Percentiles rank a stretch among this genome's conserved stretches.
phyloP scores from a whole-genome alignment of 129 eudicot species.

The Heracleum sosnowskyi region DNA sequence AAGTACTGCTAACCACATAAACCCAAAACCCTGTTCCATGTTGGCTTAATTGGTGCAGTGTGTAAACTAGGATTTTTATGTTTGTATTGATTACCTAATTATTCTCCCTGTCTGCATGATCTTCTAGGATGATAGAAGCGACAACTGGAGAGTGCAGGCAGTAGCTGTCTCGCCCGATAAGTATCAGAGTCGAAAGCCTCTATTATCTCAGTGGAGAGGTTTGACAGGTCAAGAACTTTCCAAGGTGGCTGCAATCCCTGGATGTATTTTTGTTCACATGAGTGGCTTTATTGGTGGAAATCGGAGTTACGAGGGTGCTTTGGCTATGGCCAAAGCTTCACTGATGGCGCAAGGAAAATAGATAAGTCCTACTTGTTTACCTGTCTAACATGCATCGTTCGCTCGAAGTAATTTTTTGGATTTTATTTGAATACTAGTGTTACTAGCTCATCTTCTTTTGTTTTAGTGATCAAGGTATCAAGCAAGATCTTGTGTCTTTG shows the following conservation, averaged over 20 bases:
- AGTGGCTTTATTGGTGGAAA: conserved; percentile 69
- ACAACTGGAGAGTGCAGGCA: conserved; percentile 85
- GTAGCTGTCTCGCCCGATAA: conserved; percentile 69
- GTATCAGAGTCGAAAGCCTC: conserved; percentile 81
- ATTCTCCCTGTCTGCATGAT: background rate
- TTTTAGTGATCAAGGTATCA: background rate
- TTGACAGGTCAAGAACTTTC: conserved; percentile 70
- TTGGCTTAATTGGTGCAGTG: background rate
- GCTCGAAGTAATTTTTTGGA: background rate
- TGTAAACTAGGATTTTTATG: background rate
- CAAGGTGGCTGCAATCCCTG: conserved; percentile 48
- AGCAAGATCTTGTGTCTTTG: background rate
- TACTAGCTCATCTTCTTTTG: background rate
- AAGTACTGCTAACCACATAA: too few relatives aligned
- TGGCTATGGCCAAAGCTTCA: conserved; percentile 34
- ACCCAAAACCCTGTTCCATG: background rate
- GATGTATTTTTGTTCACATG: conserved; percentile 75
- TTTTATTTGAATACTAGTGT: background rate
- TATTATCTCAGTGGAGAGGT: conserved; percentile 81
- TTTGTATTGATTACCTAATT: background rate
- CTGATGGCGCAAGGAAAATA: background rate
- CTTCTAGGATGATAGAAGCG: conserved; percentile 69
- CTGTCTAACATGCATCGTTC: background rate
- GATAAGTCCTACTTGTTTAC: background rate
- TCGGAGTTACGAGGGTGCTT: conserved; percentile 47